Evolutionary conservation across 768 basidiomycete genomes (phyloP), one percentile per base, ranked within the genome.

Genomic region (Clitopilus passeckerianus): DNA sequence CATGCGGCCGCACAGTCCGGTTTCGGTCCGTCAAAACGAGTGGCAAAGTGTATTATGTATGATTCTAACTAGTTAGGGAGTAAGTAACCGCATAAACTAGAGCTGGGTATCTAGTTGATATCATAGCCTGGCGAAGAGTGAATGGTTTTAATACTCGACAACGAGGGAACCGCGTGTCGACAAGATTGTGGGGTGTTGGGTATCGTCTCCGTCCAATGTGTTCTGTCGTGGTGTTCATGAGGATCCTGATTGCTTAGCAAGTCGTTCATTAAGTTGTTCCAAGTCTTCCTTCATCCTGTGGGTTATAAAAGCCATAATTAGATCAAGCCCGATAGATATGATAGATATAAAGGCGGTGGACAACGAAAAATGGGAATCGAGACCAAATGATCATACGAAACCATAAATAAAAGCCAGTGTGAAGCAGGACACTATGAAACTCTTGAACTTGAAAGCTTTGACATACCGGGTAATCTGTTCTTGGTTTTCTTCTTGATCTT

Each of bases 401-500:
- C 79, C 78, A 67, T 80, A 82, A 62, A 86, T 75, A 68, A 82
- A 77, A 71, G 75, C 83, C 71, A 84, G 77, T 68, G 81, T 77
- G 64, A 80, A 69, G 59, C 80, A 68, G 61, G 76, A 79, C 65
- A 78, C 79, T 62, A 82, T 70, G 63, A 84, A 82, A 68, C 80
- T 78, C 71, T 85, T 83, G 65, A 84, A 72, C 65, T 80, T 77
- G 73, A 85, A 86, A 65, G 82, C 74, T 68, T 74, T 76, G 68
- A 85, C 89, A 75, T 89, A 93, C 91, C 87, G 83, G 67, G 86
- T 86, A 59, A 92, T 86, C 60, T 85, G 81, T 67, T 90, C 89
- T 64, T 86, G 80, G 61, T 67, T 83, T 64, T 93, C 92, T 43
- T 92, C 90, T 67, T 89, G 84, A 23, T 91, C 90, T 68, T 86